Evolutionary conservation across 2,329 filamentous ascomycete genomes (phyloP), one percentile per base, ranked within the genome.

Genomic region (Colletotrichum lini): DNA sequence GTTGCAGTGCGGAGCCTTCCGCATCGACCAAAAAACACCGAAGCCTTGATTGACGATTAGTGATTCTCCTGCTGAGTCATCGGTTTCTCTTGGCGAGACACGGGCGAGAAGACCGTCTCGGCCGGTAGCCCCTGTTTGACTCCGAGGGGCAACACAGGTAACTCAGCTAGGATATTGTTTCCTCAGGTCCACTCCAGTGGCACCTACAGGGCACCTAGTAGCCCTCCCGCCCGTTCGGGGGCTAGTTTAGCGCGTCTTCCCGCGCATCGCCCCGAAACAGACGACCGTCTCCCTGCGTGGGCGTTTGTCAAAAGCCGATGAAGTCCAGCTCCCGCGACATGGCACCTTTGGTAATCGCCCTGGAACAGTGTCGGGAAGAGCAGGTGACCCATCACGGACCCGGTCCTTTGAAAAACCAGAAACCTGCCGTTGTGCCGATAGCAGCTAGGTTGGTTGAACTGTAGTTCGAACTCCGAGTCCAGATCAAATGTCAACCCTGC

Each of bases 21-120:
- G 53, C 57, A 57, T 57, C 45, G 16, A 30, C 35, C 9, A 18
- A 12, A 13, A 42, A 40, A 40, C 30, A 44, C 47, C 21, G n/a
- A 49, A 49, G 15, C 35, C n/a, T 8, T 57, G n/a, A 16, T 58
- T 53, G 47, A n/a, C 56, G 65, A 72, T 72, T 64, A 72, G 58
- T 72, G 58, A 63, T 35, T 23, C 2, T 2, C 8, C 7, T 63
- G 69, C 65, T 72, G 60, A 72, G 35, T 72, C 65, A 72, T 67
- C 65, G 4, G n/a, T n/a, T 4, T 6, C 7, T 6, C 15, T 38
- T n/a, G 47, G 15, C 50, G n/a, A 16, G n/a, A 23, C 16, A 45
- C 54, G 60, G 44, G 53, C 23, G n/a, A 42, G 47, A 40, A 18
- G n/a, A 9, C 23, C 0, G 45, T 50, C n/a, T 16, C 42, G 58